A percentile compares a stretch with the other conserved stretches of the same genome.
These are phyloP conservation scores for Malassezia restricta DNA, from an alignment of 1,284 basidiomycete genomes.

Conservation along the genomic window DNA sequence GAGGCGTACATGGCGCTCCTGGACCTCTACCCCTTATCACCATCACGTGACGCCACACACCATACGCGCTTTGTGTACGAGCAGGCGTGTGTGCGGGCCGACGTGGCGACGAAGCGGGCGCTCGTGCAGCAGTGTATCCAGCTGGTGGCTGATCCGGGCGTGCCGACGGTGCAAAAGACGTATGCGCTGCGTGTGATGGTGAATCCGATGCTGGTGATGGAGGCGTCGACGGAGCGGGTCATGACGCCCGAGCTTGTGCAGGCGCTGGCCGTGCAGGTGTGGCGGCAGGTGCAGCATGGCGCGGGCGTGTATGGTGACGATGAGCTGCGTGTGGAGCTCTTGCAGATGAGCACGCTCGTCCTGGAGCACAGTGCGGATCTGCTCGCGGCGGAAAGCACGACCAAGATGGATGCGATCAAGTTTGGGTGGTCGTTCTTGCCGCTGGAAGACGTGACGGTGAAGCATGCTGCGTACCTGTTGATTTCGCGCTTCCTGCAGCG, in stretches of 20 bases:
- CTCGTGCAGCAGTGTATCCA: constrained; percentile 72
- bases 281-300: constrained; percentile 58
- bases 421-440: constrained; percentile 83
- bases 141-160: constrained; percentile 62
- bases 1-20: constrained; percentile 82
- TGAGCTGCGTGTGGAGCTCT: constrained; percentile 73
- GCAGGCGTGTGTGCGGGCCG: constrained; percentile 58
- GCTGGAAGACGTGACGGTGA: constrained; percentile 73
- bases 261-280: constrained; percentile 62
- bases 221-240: constrained; percentile 41
- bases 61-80: constrained; percentile 79
- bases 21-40: constrained; percentile 61
- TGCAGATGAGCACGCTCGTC: constrained; percentile 79
- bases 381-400: constrained; percentile 55
- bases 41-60: constrained; percentile 62
- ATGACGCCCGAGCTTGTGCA: constrained; percentile 61
- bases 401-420: constrained; percentile 87
- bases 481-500: constrained; percentile 87
- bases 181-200: constrained; percentile 74
- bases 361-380: constrained; percentile 70
- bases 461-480: constrained; percentile 83
- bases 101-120: constrained; percentile 61
- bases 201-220: constrained; percentile 61
- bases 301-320: constrained; percentile 56
- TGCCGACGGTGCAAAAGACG: constrained; percentile 68